phyloP scores from a whole-genome alignment of 345 rosid species.

The Ceriops tagal region DNA sequence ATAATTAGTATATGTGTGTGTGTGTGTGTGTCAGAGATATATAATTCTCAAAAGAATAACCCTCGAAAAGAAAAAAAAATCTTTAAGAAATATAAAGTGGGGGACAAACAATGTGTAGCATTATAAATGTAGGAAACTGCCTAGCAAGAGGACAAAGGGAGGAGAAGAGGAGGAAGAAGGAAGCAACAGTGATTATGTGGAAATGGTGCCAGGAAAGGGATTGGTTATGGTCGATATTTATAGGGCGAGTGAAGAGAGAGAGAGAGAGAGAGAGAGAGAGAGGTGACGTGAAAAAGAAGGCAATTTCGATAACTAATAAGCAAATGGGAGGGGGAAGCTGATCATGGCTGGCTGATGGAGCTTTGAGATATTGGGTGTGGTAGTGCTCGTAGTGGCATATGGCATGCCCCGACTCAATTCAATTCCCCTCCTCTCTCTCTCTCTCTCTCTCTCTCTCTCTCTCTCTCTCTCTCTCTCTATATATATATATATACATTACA shows the following conservation, averaged over 20 bases:
- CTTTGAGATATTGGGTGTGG: neutral
- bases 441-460: too few species aligned
- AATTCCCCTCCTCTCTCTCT: neutral
- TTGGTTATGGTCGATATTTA: constrained; percentile 21
- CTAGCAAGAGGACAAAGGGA: neutral
- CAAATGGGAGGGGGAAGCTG: constrained; percentile 4
- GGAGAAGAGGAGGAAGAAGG: neutral
- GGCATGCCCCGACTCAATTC: neutral
- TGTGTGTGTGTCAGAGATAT: too few species aligned
- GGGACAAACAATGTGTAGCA: too few species aligned
- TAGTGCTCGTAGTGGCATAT: neutral
- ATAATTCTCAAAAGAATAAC: too few species aligned
- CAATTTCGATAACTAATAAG: constrained; percentile 18
- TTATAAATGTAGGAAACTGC: too few species aligned
- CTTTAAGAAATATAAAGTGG: too few species aligned
- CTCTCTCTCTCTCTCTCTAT: neutral
- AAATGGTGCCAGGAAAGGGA: too few species aligned
- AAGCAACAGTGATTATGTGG: too few species aligned
- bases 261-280: constrained; percentile 1
- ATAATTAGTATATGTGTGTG: too few species aligned
- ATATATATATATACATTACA: too few species aligned
- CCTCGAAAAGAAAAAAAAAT: too few species aligned
- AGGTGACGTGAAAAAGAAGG: constrained; percentile 53
- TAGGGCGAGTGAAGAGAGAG: constrained; percentile 10
- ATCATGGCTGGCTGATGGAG: neutral